Evolutionary conservation across 371 early-diverging fungal genomes (phyloP), one percentile per base, ranked within the genome.

Genomic region (Lichtheimia ornata): DNA sequence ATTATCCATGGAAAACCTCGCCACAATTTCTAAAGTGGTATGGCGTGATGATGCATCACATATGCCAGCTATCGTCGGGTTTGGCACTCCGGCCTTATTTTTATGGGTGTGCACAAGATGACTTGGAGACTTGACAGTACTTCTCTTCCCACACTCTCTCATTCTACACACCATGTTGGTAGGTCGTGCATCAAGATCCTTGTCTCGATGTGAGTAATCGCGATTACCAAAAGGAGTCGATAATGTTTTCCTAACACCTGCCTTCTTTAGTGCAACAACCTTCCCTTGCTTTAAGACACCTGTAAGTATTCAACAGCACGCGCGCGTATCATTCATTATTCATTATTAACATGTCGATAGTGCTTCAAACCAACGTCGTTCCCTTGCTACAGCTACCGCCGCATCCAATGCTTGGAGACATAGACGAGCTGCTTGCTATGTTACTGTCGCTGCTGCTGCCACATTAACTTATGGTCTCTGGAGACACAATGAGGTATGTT

Each of bases 391-490:
- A 12, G 59, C 42, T 17, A 51, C 59, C 15, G 50, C 52, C n/a
- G 49, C 50, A n/a, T 24, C 22, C 12, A 15, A 30, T 13, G 52
- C 27, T 22, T 51, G 51, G 18, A 50, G 50, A 30, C 59, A 42
- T 41, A 24, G 59, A 50, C 50, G 52, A 40, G 28, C 42, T 41
- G 17, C 50, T 20, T 18, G 50, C 14, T 51, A 51, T 41, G 44
- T 53, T 20, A 22, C 58, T 24, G 27, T 35, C 17, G 64, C 58
- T 0, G 58, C 58, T 28, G 58, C 53, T 30, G 58, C 64, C 7
- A 58, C 58, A 17, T 25, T 63, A 12, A 47, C 58, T 1, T 65
- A 65, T 28, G 55, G 59, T 42, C 44, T 65, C 25, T 47, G 55
- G 42, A 40, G 22, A 20, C 53, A 55, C 14, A 53, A 65, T 14